phyloP scores from a whole-genome alignment of 2,329 filamentous ascomycete genomes.

The Fonsecaea nubica region DNA sequence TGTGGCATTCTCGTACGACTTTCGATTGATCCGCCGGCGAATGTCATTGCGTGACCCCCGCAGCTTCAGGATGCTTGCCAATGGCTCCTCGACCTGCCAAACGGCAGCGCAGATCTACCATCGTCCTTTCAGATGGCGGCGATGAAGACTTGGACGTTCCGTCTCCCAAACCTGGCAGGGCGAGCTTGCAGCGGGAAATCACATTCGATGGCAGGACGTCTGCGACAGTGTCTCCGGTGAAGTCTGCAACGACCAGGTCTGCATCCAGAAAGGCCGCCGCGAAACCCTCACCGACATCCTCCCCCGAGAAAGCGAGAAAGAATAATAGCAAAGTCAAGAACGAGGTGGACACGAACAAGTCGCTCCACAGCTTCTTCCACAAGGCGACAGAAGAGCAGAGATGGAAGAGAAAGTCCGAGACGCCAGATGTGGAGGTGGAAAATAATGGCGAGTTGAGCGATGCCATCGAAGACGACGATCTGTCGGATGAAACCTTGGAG shows the following conservation, averaged over 20 bases:
- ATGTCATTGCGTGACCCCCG: background rate
- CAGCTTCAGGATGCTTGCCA: slow-evolving; percentile 29
- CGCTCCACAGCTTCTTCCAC: slow-evolving; percentile 52
- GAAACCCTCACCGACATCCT: slow-evolving; percentile 41
- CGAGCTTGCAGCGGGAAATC: slow-evolving; percentile 30
- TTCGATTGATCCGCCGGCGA: background rate
- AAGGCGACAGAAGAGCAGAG: slow-evolving; percentile 49
- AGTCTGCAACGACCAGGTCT: slow-evolving; percentile 22
- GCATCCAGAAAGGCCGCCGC: slow-evolving; percentile 17
- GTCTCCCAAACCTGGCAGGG: slow-evolving; percentile 20
- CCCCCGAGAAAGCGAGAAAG: slow-evolving; percentile 46
- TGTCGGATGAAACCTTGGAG: slow-evolving; percentile 48
- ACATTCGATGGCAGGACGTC: slow-evolving; percentile 35
- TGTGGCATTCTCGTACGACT: background rate
- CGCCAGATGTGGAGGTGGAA: slow-evolving; percentile 34
- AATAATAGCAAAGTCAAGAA: slow-evolving; percentile 27
- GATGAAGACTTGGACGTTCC: slow-evolving; percentile 25
- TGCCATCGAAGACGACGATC: slow-evolving; percentile 45
- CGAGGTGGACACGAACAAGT: slow-evolving; percentile 42
- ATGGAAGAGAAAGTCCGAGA: slow-evolving; percentile 45
- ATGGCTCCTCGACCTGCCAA: slow-evolving; percentile 41
- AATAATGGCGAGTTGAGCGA: slow-evolving; percentile 39
- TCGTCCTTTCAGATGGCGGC: slow-evolving; percentile 37
- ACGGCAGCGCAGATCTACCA: slow-evolving; percentile 39
- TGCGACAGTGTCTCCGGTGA: slow-evolving; percentile 27